Conservation (phyloP, 495 filamentous ascomycete genomes). For the Penicillium ochrochloron region DNA sequence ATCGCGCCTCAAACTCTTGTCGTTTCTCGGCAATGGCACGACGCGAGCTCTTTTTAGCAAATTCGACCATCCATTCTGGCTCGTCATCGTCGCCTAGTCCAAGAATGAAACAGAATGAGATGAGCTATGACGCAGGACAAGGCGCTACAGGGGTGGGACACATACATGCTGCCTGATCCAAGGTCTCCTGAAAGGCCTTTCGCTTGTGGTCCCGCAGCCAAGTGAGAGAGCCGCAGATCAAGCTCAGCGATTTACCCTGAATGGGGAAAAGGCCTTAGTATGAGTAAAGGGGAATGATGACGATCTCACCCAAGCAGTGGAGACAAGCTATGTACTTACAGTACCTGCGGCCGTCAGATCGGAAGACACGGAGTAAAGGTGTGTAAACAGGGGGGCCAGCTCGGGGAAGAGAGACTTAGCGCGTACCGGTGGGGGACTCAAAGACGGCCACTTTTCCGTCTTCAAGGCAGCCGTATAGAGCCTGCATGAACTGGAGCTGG, state of each 20-base stretch:
- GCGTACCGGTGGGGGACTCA: slow-evolving; percentile 83
- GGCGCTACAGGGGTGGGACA: not conserved
- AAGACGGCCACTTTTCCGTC: slow-evolving; percentile 84
- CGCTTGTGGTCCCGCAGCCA: slow-evolving; percentile 90
- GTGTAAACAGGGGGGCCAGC: slow-evolving; percentile 1
- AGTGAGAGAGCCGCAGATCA: slow-evolving; percentile 91
- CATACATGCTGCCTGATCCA: slow-evolving; percentile 43
- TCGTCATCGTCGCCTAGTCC: slow-evolving; percentile 65
- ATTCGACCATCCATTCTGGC: slow-evolving; percentile 88
- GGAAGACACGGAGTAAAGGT: slow-evolving; percentile 12
- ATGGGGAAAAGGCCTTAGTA: slow-evolving; percentile 14
- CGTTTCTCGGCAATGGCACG: slow-evolving; percentile 66
- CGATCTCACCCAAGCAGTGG: slow-evolving; percentile 14
- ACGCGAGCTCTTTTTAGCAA: slow-evolving; percentile 67
- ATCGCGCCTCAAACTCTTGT: slow-evolving; percentile 70
- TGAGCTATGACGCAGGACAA: slow-evolving; percentile 3
- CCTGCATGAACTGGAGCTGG: slow-evolving; percentile 87
- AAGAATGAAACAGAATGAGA: slow-evolving; percentile 16
- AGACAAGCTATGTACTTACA: slow-evolving; percentile 40
- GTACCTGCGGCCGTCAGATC: slow-evolving; percentile 41
- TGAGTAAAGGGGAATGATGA: not conserved
- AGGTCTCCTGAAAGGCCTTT: slow-evolving; percentile 60
- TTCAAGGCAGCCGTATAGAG: slow-evolving; percentile 81
- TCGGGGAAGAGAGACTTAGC: slow-evolving; percentile 7
- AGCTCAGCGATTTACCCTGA: slow-evolving; percentile 93